Conservation (phyloP, 805 yeast genomes). For the Candida jianshihensis region DNA sequence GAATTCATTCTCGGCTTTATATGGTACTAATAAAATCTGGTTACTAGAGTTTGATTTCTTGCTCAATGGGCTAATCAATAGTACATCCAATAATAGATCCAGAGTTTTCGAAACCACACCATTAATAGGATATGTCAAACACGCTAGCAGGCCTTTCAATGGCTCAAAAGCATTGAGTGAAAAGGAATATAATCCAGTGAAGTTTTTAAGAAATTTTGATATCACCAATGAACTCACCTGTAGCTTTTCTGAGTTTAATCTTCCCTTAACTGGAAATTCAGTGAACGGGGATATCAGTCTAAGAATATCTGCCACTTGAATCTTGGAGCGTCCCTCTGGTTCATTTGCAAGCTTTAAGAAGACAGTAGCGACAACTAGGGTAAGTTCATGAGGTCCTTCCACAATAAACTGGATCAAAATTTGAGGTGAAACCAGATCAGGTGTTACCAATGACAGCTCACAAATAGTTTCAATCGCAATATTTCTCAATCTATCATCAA, state of each 20-base stretch:
- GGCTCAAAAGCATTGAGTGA: constrained; percentile 49
- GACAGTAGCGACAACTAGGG: constrained; percentile 37
- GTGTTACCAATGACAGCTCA: constrained; percentile 40
- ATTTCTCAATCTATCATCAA: constrained; percentile 42
- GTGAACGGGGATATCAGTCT: constrained; percentile 65
- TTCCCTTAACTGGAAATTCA: constrained; percentile 44
- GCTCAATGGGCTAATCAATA: constrained; percentile 50
- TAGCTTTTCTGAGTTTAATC: constrained; percentile 44
- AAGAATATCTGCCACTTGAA: constrained; percentile 57
- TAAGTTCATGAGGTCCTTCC: constrained; percentile 47
- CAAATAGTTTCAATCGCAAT: constrained; percentile 47
- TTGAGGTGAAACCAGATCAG: constrained; percentile 35
- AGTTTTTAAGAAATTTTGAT: constrained; percentile 54
- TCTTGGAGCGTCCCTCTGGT: constrained; percentile 43
- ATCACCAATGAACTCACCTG: constrained; percentile 56
- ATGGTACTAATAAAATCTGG: constrained; percentile 17
- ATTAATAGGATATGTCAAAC: constrained; percentile 54
- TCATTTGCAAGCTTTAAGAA: constrained; percentile 50
- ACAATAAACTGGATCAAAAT: constrained; percentile 37
- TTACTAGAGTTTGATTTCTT: constrained; percentile 9
- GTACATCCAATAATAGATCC: constrained; percentile 63
- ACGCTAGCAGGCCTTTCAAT: constrained; percentile 49
- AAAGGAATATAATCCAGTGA: constrained; percentile 70
- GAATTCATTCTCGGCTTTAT: constrained; percentile 35
- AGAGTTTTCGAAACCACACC: constrained; percentile 54